Base-by-base conservation (phyloP, 2,329 filamentous ascomycete genomes). In the Phialemoniopsis sp. region DNA sequence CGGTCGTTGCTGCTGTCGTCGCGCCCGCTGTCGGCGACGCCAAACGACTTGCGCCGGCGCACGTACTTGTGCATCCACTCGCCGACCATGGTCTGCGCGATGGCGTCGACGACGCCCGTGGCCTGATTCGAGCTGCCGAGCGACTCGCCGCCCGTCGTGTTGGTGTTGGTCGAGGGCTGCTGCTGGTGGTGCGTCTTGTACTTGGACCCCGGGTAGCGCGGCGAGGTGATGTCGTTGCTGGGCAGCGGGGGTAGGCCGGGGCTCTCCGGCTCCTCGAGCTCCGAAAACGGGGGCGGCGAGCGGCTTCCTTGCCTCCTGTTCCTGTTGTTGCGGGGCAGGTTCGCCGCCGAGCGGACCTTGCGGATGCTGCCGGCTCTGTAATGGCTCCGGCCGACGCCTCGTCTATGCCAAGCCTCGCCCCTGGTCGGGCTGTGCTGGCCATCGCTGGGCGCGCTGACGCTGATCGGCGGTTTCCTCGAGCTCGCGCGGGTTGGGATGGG, bases 61-160 rank as follows among this genome's bases (percentile, higher is more conserved):
- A 91, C 85, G 54, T 94, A 93, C 62, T 94, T 94, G 70, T 84
- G 90, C 87, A 94, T 91, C 86, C 88, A 93, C 55, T 97, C 93
- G 29, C 93, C 93, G 21, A 98, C 89, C 93, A 98, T 98, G 0
- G 91, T 94, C 57, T 95, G 90, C 2, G 93, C 90, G 60, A 98
- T 97, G 4, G 93, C 89, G 65, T 97, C 93, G 6, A 98, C 91
- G 13, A 97, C 88, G 33, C 82, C 85, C 0, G 85, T 85, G 32
- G 83, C 78, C 49, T 89, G 83, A 21, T 78, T 73, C 10, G 71
- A 67, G 49, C 73, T 81, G 32, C 68, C 73, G n/a, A 46, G 38
- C 4, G 76, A 83, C 31, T 72, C 72, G 46, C 64, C 54, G 45
- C 64, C 57, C 40, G 67, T 69, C 29, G 64, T 60, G 31, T 61